Evolutionary conservation across 768 basidiomycete species (phyloP).

Genomic region (Pulveroboletus sp.): DNA sequence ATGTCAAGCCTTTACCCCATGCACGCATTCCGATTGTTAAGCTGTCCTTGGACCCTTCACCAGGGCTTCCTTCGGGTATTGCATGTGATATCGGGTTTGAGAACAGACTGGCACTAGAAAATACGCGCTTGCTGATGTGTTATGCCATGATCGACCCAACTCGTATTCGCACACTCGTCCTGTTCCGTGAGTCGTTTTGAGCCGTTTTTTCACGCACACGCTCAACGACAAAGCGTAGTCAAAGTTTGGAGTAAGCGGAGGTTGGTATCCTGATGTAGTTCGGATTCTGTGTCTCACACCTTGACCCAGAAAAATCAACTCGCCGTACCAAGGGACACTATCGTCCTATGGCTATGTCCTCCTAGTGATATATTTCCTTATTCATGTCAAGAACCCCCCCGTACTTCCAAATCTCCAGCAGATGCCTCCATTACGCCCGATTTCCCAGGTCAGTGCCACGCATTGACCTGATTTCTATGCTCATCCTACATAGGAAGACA

Average conservation of each 20-base stretch:
- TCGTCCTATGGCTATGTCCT: slow-evolving; percentile 98
- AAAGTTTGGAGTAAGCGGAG: slow-evolving; percentile 99
- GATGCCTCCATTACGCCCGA: slow-evolving; percentile 86
- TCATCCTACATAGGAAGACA: slow-evolving; percentile 56
- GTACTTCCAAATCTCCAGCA: slow-evolving; percentile 95
- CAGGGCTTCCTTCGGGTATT: slow-evolving; percentile 78
- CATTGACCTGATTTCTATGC: slow-evolving; percentile 8
- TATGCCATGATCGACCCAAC: slow-evolving; percentile 97
- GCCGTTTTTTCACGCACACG: slow-evolving; percentile 1
- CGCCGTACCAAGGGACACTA: slow-evolving; percentile 93
- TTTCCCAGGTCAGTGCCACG: slow-evolving; percentile 55
- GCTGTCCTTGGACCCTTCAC: slow-evolving; percentile 84
- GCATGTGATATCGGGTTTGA: slow-evolving; percentile 99
- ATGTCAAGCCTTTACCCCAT: slow-evolving; percentile 93
- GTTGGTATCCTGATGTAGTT: slow-evolving; percentile 31
- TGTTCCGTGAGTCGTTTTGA: slow-evolving; percentile 76
- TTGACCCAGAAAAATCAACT: slow-evolving; percentile 84
- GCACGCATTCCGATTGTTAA: slow-evolving; percentile 99
- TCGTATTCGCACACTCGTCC: slow-evolving; percentile 86
- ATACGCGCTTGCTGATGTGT: slow-evolving; percentile 92
- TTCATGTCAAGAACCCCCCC: slow-evolving; percentile 96
- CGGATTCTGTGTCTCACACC: neutral
- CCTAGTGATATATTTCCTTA: slow-evolving; percentile 95
- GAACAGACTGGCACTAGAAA: slow-evolving; percentile 94
- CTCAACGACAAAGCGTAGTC: slow-evolving; percentile 45